Percentiles rank a stretch among this genome's conserved stretches.
Conservation (phyloP, 2,329 filamentous ascomycete species). For the Madurella fahalii region DNA sequence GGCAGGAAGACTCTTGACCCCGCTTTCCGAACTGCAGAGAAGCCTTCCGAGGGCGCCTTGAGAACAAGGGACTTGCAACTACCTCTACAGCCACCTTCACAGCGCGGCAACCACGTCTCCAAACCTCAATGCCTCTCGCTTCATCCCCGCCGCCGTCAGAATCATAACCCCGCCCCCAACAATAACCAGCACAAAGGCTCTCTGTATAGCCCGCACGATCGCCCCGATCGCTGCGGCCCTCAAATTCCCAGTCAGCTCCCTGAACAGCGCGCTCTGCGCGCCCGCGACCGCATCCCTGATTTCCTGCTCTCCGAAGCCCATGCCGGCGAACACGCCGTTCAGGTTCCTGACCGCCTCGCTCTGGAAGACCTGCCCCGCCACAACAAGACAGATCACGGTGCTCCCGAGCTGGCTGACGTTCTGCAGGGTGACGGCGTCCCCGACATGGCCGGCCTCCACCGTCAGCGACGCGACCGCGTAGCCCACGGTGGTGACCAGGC, state of each 20-base stretch:
- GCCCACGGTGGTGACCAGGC: slow-evolving; percentile 26
- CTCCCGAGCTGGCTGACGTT: slow-evolving; percentile 30
- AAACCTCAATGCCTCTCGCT: too few species aligned
- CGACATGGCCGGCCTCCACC: slow-evolving; percentile 6
- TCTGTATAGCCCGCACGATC: slow-evolving; percentile 32
- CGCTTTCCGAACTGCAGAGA: too few species aligned
- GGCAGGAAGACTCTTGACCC: too few species aligned
- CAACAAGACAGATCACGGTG: slow-evolving; percentile 26
- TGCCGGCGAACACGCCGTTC: slow-evolving; percentile 24
- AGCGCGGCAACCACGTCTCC: too few species aligned
- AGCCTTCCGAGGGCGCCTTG: too few species aligned
- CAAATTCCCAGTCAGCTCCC: slow-evolving; percentile 24
- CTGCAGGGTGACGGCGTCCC: slow-evolving; percentile 25
- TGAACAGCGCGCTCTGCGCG: slow-evolving; percentile 32
- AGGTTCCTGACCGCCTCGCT: slow-evolving; percentile 23
- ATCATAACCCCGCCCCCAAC: too few species aligned
- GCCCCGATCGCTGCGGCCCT: slow-evolving; percentile 29
- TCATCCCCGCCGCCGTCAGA: too few species aligned
- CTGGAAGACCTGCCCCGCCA: slow-evolving; percentile 34
- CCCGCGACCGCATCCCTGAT: slow-evolving; percentile 33
- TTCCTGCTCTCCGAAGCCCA: slow-evolving; percentile 27
- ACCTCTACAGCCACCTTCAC: too few species aligned
- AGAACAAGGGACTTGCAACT: too few species aligned
- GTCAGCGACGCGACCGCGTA: slow-evolving; percentile 29
- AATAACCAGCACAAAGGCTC: slow-evolving; percentile 26